A percentile compares a stretch with the other conserved stretches of the same genome.
Evolutionary conservation across 352 stramenopile genomes (phyloP).

Genomic region (Phytophthora rubi): DNA sequence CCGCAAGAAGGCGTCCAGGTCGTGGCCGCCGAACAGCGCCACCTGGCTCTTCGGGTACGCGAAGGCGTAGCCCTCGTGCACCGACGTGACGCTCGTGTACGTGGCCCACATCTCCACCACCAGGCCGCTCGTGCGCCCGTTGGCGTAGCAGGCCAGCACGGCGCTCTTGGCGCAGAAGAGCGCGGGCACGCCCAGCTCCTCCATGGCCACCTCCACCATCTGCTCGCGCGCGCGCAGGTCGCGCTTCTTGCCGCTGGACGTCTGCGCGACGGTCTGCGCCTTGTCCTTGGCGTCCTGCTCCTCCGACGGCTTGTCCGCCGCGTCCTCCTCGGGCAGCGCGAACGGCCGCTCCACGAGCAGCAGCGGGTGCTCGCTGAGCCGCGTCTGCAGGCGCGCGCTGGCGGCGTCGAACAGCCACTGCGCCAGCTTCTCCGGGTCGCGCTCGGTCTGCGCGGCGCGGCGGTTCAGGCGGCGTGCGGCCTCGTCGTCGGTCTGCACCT

Average conservation of each 20-base stretch:
- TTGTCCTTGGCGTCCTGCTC: conserved; percentile 29
- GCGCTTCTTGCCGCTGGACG: conserved; percentile 56
- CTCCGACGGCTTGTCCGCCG: conserved; percentile 23
- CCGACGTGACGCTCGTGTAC: conserved; percentile 77
- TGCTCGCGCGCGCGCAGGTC: conserved; percentile 60
- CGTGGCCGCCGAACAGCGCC: conserved; percentile 61
- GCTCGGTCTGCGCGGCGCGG: conserved; percentile 56
- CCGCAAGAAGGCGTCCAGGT: conserved; percentile 71
- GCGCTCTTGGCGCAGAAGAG: conserved; percentile 86
- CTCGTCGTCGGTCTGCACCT: conserved; percentile 29
- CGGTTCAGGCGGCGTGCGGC: conserved; percentile 14
- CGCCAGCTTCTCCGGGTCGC: conserved; percentile 59
- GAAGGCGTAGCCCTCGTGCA: conserved; percentile 84
- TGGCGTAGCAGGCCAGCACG: conserved; percentile 85
- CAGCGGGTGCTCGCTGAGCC: conserved; percentile 69
- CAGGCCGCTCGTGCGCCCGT: conserved; percentile 78
- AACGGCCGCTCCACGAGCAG: conserved; percentile 76
- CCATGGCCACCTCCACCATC: conserved; percentile 86
- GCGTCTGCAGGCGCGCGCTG: conserved; percentile 51
- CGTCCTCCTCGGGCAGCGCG: conserved; percentile 51
- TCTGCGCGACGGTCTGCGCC: conserved; percentile 17
- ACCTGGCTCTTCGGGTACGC: conserved; percentile 68
- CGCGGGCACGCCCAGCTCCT: conserved; percentile 72
- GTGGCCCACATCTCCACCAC: conserved; percentile 84
- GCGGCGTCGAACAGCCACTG: conserved; percentile 78